Evolutionary conservation across 495 filamentous ascomycete species (phyloP).

Genomic region (Penicillium crystallinum): DNA sequence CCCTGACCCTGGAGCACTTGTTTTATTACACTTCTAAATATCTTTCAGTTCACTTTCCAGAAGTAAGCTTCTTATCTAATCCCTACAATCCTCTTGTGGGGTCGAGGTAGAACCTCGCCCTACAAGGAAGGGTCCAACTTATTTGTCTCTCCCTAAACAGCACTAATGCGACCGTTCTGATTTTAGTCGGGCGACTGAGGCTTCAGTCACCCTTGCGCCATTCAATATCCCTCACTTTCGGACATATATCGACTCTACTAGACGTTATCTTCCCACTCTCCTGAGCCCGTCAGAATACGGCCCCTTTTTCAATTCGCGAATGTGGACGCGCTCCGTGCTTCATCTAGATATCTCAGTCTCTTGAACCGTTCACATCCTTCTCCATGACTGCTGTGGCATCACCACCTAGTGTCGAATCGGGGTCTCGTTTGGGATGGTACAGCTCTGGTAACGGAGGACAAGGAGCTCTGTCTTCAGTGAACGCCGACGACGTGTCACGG

Average conservation of each 20-base stretch:
- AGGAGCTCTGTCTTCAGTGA: constrained; percentile 72
- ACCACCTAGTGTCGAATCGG: constrained; percentile 80
- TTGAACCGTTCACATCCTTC: constrained; percentile 30
- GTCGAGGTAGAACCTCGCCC: background rate
- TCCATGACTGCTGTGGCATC: constrained; percentile 96
- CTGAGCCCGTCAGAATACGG: background rate
- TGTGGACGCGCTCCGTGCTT: constrained; percentile 17
- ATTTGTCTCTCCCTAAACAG: constrained; percentile 15
- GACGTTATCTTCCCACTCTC: background rate
- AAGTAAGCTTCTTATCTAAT: constrained; percentile 10
- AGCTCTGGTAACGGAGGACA: constrained; percentile 65
- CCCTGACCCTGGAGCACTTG: constrained; percentile 27
- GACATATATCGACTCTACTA: background rate
- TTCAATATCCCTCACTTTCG: constrained; percentile 2
- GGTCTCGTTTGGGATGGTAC: constrained; percentile 57
- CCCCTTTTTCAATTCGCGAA: constrained; percentile 8
- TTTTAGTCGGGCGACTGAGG: constrained; percentile 17
- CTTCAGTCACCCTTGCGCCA: constrained; percentile 13
- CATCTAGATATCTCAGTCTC: constrained; percentile 13
- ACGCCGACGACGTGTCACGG: constrained; percentile 77
- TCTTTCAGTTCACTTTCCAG: constrained; percentile 1
- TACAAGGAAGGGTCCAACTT: background rate
- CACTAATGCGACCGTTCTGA: constrained; percentile 29
- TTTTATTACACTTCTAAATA: constrained; percentile 4
- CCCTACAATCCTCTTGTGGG: background rate